Evolutionary conservation across 768 basidiomycete species (phyloP).

Genomic region (Kwoniella sp.): DNA sequence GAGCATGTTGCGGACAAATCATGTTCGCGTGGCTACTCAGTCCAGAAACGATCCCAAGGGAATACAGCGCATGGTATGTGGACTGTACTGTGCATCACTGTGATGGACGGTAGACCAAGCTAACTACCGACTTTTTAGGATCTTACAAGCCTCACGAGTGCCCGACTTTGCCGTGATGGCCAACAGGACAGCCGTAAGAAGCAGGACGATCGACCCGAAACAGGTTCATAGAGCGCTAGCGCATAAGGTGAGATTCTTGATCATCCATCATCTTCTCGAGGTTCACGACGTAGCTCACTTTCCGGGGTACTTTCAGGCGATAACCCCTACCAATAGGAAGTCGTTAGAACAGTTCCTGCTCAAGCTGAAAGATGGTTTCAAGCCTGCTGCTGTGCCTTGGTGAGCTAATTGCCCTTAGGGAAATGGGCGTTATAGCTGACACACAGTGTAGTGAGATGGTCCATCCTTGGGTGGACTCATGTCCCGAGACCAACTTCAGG

Average conservation of each 20-base stretch:
- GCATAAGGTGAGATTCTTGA: constrained; percentile 57
- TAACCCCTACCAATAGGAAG: constrained; percentile 44
- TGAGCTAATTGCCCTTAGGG: constrained; percentile 16
- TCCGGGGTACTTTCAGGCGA: constrained; percentile 18
- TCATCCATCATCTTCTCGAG: background rate
- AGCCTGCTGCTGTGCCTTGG: constrained; percentile 52
- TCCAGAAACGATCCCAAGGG: constrained; percentile 79
- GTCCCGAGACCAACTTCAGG: constrained; percentile 64
- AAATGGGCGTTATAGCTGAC: constrained; percentile 1
- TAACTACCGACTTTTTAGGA: constrained; percentile 60
- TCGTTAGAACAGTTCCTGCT: constrained; percentile 38
- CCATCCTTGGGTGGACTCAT: constrained; percentile 73
- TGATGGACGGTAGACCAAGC: background rate
- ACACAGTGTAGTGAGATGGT: constrained; percentile 62
- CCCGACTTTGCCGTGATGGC: constrained; percentile 65
- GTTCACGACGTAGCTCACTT: background rate
- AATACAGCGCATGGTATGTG: constrained; percentile 72
- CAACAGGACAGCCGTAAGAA: constrained; percentile 65
- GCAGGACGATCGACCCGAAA: constrained; percentile 63
- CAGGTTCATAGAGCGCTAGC: constrained; percentile 64
- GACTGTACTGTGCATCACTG: background rate
- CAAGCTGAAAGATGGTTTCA: constrained; percentile 46
- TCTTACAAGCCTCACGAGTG: constrained; percentile 68
- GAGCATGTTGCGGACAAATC: constrained; percentile 82
- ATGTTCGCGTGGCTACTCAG: constrained; percentile 74